Conservation (phyloP, 2,329 filamentous ascomycete genomes). For the Fusarium sp. region DNA sequence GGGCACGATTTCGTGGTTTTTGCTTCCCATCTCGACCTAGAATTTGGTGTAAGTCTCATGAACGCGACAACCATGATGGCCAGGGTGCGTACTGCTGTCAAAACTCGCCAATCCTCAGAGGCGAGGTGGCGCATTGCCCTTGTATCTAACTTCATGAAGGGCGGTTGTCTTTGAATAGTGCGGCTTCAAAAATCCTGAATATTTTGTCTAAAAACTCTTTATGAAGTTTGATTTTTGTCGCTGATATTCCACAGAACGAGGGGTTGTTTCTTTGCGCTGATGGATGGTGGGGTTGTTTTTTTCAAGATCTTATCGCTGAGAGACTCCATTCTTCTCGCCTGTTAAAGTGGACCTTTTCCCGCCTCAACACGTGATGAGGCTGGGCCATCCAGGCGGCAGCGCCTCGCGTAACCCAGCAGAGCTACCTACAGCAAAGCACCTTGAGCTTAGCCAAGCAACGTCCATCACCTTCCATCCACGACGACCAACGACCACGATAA, state of each 20-base stretch:
- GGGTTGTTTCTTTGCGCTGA: slow-evolving; percentile 32
- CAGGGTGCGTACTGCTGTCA: slow-evolving; percentile 77
- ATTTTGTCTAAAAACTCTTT: slow-evolving; percentile 1
- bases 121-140: slow-evolving; percentile 92
- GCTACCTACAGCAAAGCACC: slow-evolving; percentile 47
- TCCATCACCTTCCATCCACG: slow-evolving; percentile 52
- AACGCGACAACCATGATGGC: slow-evolving; percentile 46
- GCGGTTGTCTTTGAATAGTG: background rate
- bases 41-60: slow-evolving; percentile 41
- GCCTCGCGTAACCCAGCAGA: slow-evolving; percentile 57
- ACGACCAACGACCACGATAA: slow-evolving; percentile 39
- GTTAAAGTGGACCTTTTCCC: slow-evolving; percentile 4
- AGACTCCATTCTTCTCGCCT: slow-evolving; percentile 1
- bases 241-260: slow-evolving; percentile 27
- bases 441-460: slow-evolving; percentile 52
- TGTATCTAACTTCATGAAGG: slow-evolving; percentile 90
- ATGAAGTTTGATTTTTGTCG: slow-evolving; percentile 3
- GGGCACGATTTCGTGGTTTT: slow-evolving; percentile 96
- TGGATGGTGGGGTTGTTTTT: slow-evolving; percentile 44
- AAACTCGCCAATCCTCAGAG: slow-evolving; percentile 92
- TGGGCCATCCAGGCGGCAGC: slow-evolving; percentile 52
- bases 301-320: slow-evolving; percentile 46
- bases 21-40: slow-evolving; percentile 91
- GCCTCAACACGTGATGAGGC: slow-evolving; percentile 47
- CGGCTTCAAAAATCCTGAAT: no score